Base-by-base conservation (phyloP, 2,329 filamentous ascomycete species). In the Fusarium hainanense region DNA sequence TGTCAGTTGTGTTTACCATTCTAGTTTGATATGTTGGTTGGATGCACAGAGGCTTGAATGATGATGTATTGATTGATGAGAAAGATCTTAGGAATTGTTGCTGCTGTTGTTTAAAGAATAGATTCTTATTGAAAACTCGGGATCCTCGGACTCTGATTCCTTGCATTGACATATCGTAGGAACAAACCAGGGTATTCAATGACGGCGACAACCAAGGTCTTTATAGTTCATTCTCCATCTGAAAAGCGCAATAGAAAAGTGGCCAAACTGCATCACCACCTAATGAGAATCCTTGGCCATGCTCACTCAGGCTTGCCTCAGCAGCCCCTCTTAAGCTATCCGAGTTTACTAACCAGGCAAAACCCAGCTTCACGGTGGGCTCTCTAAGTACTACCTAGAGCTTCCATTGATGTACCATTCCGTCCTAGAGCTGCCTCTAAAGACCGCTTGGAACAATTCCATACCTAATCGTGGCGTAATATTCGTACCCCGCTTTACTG, bases 381-480 rank as follows among this genome's bases (percentile, higher is more conserved):
- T 69, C 67, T 43, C 48, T 47, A 30, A 13, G 28, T 28, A 13
- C 28, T 28, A 28, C 28, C 12, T 30, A 12, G 46, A 62, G 52
- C 58, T 61, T 46, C 41, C 42, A 43, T 50, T 50, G 32, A 21
- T 40, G 34, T 58, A 47, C 66, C 58, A 55, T 67, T 42, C 66
- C 50, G 30, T 52, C 54, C 41, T 55, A 25, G 30, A 65, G 21
- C 51, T 37, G 34, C 34, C 34, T 37, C 34, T 59, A 25, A 41
- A 51, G 42, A 44, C 55, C 59, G 21, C 51, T 64, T 64, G 37
- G 11, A 46, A 64, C 55, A 40, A 64, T 70, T 73, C 58, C 70
- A 75, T 71, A 12, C 27, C 27, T 28, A 75, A 74, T 74, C 60
- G 63, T 73, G 62, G 63, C 72, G 72, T 74, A 74, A 74, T 70